phyloP scores from a whole-genome alignment of 2,329 filamentous ascomycete genomes.

The Emericellopsis atlantica region DNA sequence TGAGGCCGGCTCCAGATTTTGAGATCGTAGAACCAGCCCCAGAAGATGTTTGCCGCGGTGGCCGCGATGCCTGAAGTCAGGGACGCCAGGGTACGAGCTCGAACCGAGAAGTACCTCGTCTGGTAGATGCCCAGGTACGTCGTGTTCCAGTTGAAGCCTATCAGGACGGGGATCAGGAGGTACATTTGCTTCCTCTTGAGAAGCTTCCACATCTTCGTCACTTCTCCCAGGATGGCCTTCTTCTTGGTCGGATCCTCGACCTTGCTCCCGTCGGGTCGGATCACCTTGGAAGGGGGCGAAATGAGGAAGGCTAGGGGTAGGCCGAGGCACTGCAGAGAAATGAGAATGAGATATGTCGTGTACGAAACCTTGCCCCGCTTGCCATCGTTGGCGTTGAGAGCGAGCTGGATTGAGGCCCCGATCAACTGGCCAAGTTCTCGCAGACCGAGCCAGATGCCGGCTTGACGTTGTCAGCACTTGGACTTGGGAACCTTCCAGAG shows the following conservation, averaged over 20 bases:
- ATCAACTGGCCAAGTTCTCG: not conserved
- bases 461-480: not conserved
- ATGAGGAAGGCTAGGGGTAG: slow-evolving; percentile 12
- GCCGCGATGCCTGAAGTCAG: slow-evolving; percentile 59
- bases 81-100: slow-evolving; percentile 55
- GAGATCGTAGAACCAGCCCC: slow-evolving; percentile 35
- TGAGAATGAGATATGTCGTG: slow-evolving; percentile 14
- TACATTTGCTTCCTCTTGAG: slow-evolving; percentile 4
- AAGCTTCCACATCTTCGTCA: slow-evolving; percentile 11
- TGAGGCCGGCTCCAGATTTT: slow-evolving; percentile 24
- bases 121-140: not conserved
- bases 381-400: slow-evolving; percentile 16
- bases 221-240: slow-evolving; percentile 21
- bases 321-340: slow-evolving; percentile 13
- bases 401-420: not conserved
- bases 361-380: slow-evolving; percentile 11
- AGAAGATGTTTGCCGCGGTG: slow-evolving; percentile 40
- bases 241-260: slow-evolving; percentile 11
- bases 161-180: not conserved
- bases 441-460: not conserved
- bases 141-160: not conserved
- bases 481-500: slow-evolving; percentile 9
- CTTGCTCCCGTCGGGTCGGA: slow-evolving; percentile 11
- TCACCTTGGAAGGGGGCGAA: slow-evolving; percentile 13
- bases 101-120: slow-evolving; percentile 55